Conservation (phyloP, 768 basidiomycete genomes). For the Boletus speciosus region DNA sequence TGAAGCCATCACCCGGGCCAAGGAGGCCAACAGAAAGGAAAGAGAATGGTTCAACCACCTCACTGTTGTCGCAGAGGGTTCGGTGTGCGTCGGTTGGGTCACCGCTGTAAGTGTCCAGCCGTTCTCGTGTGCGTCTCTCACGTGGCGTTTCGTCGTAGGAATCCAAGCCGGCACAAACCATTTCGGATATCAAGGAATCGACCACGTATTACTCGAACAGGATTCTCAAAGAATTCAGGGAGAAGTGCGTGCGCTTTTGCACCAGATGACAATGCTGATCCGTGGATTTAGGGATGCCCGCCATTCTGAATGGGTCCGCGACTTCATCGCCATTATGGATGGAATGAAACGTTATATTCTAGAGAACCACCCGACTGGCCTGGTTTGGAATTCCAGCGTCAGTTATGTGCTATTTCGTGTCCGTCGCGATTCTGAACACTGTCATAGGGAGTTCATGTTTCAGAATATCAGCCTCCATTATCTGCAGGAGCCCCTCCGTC, state of each 20-base stretch:
- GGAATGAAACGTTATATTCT: conserved; percentile 78
- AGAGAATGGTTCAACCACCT: conserved; percentile 83
- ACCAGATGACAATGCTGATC: conserved; percentile 3
- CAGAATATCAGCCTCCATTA: conserved; percentile 46
- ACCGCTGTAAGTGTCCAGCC: conserved; percentile 54
- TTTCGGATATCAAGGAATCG: conserved; percentile 83
- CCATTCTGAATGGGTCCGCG: conserved; percentile 85
- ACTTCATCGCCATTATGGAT: conserved; percentile 68
- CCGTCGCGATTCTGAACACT: not conserved
- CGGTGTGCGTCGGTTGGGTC: conserved; percentile 84
- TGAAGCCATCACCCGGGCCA: conserved; percentile 71
- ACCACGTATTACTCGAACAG: conserved; percentile 86
- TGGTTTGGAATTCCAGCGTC: conserved; percentile 86
- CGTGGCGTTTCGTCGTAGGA: conserved; percentile 34
- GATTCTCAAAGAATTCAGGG: conserved; percentile 89
- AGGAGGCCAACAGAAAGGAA: conserved; percentile 77
- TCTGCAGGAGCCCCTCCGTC: conserved; percentile 28
- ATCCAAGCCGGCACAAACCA: conserved; percentile 75
- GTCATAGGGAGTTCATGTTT: conserved; percentile 52
- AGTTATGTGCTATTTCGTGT: conserved; percentile 9
- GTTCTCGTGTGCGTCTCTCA: not conserved
- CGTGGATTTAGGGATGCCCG: conserved; percentile 64
- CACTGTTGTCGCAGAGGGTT: conserved; percentile 77
- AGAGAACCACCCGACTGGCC: conserved; percentile 81
- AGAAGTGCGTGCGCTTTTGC: conserved; percentile 58